A percentile compares a stretch with the other conserved stretches of the same genome.
phyloP scores from a whole-genome alignment of 2,329 filamentous ascomycete genomes.

The Fusarium sp. region DNA sequence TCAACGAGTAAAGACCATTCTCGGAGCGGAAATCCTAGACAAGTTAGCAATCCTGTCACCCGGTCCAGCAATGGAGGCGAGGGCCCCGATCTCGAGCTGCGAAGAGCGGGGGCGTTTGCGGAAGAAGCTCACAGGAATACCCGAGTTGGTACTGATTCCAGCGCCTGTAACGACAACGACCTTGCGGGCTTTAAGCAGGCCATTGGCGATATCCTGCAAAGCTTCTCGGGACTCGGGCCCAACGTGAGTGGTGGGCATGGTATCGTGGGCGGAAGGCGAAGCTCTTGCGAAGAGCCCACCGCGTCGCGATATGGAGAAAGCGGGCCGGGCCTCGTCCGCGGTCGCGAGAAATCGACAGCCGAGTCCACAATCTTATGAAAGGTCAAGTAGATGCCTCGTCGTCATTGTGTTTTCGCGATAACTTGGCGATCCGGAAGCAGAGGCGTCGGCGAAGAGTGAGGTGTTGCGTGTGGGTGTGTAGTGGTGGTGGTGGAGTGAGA shows the following conservation, averaged over 20 bases:
- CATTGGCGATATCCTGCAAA: slow-evolving; percentile 74
- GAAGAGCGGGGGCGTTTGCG: slow-evolving; percentile 12
- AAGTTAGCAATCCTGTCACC: slow-evolving; percentile 26
- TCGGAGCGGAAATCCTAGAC: slow-evolving; percentile 77
- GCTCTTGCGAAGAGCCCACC: slow-evolving; percentile 28
- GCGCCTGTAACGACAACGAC: slow-evolving; percentile 79
- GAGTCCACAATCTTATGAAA: slow-evolving; percentile 21
- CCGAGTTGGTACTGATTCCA: slow-evolving; percentile 81
- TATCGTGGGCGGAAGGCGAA: slow-evolving; percentile 57
- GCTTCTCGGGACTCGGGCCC: slow-evolving; percentile 62
- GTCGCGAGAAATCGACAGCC: slow-evolving; percentile 35
- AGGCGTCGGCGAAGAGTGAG: neutral
- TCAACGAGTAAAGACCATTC: slow-evolving; percentile 78
- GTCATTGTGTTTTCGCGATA: slow-evolving; percentile 34
- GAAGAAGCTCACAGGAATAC: slow-evolving; percentile 70
- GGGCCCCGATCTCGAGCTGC: slow-evolving; percentile 4
- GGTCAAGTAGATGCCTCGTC: slow-evolving; percentile 7
- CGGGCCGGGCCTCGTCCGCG: slow-evolving; percentile 22
- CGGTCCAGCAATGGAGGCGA: neutral
- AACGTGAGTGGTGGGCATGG: slow-evolving; percentile 73
- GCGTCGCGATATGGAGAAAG: slow-evolving; percentile 39
- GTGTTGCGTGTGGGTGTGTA: neutral
- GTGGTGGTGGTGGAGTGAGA: slow-evolving; percentile 29
- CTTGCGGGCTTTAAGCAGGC: slow-evolving; percentile 73
- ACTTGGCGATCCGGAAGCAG: neutral